phyloP scores from a whole-genome alignment of 148 eudicot genomes.

The Bassia scoparia region DNA sequence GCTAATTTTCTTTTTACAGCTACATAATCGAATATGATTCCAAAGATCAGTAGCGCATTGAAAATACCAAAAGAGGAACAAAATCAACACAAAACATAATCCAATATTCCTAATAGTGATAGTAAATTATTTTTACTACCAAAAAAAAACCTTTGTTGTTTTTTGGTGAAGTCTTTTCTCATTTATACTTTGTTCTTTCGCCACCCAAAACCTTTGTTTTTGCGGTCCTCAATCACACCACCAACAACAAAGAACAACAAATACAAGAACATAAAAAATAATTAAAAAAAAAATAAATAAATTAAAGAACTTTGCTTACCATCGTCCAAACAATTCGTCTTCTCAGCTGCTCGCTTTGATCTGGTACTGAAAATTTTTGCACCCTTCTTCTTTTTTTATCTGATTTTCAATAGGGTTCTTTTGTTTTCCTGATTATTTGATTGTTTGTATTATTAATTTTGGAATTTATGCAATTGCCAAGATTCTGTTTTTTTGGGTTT shows the following conservation, averaged over 20 bases:
- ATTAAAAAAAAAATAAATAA: background rate
- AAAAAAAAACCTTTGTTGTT: too few relatives aligned
- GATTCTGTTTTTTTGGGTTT: background rate
- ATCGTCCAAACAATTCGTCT: background rate
- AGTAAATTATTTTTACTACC: too few relatives aligned
- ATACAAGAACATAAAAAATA: background rate
- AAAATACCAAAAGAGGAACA: too few relatives aligned
- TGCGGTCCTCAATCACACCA: conserved; percentile 12
- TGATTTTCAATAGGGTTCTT: conserved; percentile 8
- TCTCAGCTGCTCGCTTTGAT: conserved; percentile 21
- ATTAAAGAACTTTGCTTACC: conserved; percentile 8
- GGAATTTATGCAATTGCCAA: background rate
- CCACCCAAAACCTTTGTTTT: conserved; percentile 15
- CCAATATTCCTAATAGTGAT: too few relatives aligned
- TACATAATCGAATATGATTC: too few relatives aligned
- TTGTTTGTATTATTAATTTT: background rate
- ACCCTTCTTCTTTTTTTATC: background rate
- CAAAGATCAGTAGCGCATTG: too few relatives aligned
- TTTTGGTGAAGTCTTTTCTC: background rate
- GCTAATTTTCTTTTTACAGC: too few relatives aligned
- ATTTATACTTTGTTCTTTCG: conserved; percentile 5
- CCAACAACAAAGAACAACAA: background rate
- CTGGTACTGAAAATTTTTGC: conserved; percentile 16
- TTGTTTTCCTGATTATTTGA: background rate
- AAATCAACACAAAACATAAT: too few relatives aligned